Percentiles rank a stretch among this genome's conserved stretches.
Evolutionary conservation across 1,284 basidiomycete species (phyloP).

Genomic region (Xerocomus amazonicus): DNA sequence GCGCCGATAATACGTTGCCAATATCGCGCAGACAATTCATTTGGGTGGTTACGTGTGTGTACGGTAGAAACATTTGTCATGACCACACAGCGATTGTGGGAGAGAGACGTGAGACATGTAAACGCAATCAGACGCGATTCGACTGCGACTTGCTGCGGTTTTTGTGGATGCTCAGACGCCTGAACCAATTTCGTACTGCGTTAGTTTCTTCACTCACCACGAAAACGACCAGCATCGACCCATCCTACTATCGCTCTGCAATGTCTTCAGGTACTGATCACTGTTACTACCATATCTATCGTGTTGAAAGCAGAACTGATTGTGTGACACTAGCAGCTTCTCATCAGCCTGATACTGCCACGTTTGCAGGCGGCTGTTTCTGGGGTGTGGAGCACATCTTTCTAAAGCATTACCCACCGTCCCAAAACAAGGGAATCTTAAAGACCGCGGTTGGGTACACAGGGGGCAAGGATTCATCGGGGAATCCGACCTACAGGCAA

Average conservation of each 20-base stretch:
- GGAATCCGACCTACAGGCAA: slow-evolving; percentile 64
- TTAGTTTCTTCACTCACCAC: slow-evolving; percentile 22
- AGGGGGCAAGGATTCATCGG: slow-evolving; percentile 59
- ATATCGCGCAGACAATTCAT: too few relatives aligned
- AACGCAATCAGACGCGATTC: neutral
- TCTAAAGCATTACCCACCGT: slow-evolving; percentile 71
- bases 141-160: neutral
- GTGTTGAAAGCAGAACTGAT: neutral
- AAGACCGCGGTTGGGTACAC: slow-evolving; percentile 80
- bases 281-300: neutral
- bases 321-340: slow-evolving; percentile 10
- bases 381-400: slow-evolving; percentile 91
- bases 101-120: neutral
- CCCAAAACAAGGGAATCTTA: slow-evolving; percentile 63
- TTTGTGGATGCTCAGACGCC: slow-evolving; percentile 18
- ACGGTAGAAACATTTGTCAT: too few relatives aligned
- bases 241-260: slow-evolving; percentile 28
- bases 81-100: too few relatives aligned
- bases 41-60: too few relatives aligned
- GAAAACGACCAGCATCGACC: slow-evolving; percentile 18
- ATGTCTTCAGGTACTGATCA: slow-evolving; percentile 25
- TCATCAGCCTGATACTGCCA: slow-evolving; percentile 55
- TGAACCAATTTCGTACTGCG: slow-evolving; percentile 21
- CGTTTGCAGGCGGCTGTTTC: slow-evolving; percentile 78
- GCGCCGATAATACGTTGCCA: too few relatives aligned